Evolutionary conservation across 2,329 filamentous ascomycete genomes (phyloP), one percentile per base, ranked within the genome.

Genomic region (Trichoderma sp.): DNA sequence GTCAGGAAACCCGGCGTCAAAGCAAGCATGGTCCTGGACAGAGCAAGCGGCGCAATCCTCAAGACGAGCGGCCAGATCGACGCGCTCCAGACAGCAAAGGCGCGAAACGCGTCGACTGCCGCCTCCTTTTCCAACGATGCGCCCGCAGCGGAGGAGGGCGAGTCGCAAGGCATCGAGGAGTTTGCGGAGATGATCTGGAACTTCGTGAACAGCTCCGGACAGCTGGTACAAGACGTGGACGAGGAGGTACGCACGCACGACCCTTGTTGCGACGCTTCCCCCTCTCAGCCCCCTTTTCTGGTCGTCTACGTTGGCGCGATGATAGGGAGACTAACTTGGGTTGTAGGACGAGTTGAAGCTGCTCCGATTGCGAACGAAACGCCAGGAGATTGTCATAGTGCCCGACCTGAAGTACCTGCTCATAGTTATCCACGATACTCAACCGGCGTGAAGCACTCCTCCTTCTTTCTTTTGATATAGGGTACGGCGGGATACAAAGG

Each of bases 361-460:
- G 59, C 80, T 96, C 63, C 86, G 92, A 72, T 77, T 96, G 72
- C 87, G 93, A 72, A 95, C 92, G n/a, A 93, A 90, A 83, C 94
- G 92, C 79, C 91, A 94, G 74, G 93, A 96, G 79, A 82, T 96
- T 71, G 91, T 96, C 70, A 92, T 96, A 75, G 91, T 95, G 24
- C 92, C 92, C 78, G 92, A 95, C 78, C 76, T 87, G 52, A 94
- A 92, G 76, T 96, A 92, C 79, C 83, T 96, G 58, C 85, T 95
- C 47, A 88, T 94, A 67, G 90, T 94, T 47, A 87, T 95, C 68
- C 92, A 95, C 80, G 92, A 94, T 77, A 93, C 92, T n/a, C 90
- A 68, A 10, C 69, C 59, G 31, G 69, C 57, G n/a, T 57, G 10
- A 59, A 47, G 43, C 43, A 19, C 31, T 31, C 19, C 31, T 16